Conservation (phyloP, 345 rosid species). For the Anacardium occidentale region DNA sequence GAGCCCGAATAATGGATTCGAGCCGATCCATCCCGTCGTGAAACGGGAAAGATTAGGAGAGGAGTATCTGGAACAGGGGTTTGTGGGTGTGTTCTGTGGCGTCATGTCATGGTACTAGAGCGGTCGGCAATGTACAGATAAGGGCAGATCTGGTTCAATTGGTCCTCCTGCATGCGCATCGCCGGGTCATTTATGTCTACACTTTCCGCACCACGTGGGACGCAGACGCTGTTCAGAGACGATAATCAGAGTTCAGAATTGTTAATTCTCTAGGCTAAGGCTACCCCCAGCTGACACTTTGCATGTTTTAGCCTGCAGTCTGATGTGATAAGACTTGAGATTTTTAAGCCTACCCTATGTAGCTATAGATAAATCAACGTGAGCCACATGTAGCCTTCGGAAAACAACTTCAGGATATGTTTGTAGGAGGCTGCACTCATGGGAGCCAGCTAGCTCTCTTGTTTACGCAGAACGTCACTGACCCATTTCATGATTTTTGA, state of each 20-base stretch:
- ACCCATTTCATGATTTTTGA: too few relatives aligned
- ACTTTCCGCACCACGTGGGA: not conserved
- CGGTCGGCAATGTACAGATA: not conserved
- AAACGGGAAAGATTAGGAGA: too few relatives aligned
- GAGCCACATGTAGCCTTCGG: not conserved
- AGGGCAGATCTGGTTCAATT: not conserved
- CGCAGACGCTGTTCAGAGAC: not conserved
- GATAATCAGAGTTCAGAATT: not conserved
- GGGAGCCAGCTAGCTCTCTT: not conserved
- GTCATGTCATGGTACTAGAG: too few relatives aligned
- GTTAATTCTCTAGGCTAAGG: conserved; percentile 1
- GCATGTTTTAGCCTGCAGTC: conserved; percentile 11
- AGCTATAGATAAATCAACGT: conserved; percentile 8
- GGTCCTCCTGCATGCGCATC: not conserved
- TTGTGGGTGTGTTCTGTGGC: too few relatives aligned
- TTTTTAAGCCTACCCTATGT: not conserved
- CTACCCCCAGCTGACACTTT: conserved; percentile 10
- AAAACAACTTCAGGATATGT: not conserved
- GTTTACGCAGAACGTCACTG: too few relatives aligned
- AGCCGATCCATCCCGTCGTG: too few relatives aligned
- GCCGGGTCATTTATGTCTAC: not conserved
- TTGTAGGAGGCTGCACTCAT: not conserved
- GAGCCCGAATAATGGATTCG: too few relatives aligned
- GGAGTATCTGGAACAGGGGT: too few relatives aligned
- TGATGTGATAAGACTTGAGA: conserved; percentile 1